Base-by-base conservation (phyloP, 306 rosid species). In the Lathyrus tuberosus region DNA sequence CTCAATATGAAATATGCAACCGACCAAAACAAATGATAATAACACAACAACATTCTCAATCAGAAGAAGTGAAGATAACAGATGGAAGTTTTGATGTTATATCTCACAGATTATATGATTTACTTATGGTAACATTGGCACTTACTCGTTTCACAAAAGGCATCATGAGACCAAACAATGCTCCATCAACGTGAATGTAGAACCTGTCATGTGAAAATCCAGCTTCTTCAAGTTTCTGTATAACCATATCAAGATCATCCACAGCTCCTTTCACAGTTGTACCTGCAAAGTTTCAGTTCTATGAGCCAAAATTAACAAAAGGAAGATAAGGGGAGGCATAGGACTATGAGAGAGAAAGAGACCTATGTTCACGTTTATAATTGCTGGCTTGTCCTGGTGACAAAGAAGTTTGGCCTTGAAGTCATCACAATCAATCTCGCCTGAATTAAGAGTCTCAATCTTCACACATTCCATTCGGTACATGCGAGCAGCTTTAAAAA, bases 131-230 rank as follows among this genome's bases (percentile, higher is more conserved):
- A 59, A 65, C 35, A 69, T 37, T 48, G 41, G 37, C 37, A 76
- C 89, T 79, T 75, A 79, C 86, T 28, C 43, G 71, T 73, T 85
- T 85, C 70, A 85, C 86, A 9, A 85, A 85, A 66, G 86, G 89
- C 89, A 85, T 85, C 89, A 85, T 82, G 72, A 85, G 89, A 70
- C 89, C 89, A 85, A 85, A 85, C 74, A 85, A 71, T 54, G 89
- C 84, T 53, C 89, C 86, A 13, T 85, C 86, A 67, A 80, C 77
- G 46, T 85, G 89, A 75, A 85, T 79, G 78, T 82, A 85, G 84
- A 85, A 79, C 43, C 74, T 56, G 72, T 82, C 83, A 4, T 78
- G 86, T 0, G 84, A 65, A 67, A 85, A 85, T 51, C 89, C 89
- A 41, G 81, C 72, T 62, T 82, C 86, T 74, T 85, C 89, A 57